Evolutionary conservation across 2,329 filamentous ascomycete genomes (phyloP), one percentile per base, ranked within the genome.

Genomic region (Esteya vermicola): DNA sequence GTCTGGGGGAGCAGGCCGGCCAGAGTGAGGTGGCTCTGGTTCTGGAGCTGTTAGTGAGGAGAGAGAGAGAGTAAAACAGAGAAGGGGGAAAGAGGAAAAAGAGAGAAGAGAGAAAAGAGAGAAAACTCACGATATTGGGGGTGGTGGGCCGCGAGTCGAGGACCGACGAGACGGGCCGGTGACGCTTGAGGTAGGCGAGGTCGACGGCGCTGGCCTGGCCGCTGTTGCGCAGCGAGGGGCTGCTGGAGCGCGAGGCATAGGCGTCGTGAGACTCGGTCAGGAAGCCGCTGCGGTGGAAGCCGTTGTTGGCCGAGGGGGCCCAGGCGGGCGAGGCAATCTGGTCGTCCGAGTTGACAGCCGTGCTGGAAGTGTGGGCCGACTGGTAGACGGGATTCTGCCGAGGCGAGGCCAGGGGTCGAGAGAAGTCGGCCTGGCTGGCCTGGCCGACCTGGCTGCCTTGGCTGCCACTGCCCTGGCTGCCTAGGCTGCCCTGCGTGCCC

Each of bases 21-120:
- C 27, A 65, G 53, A 43, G 59, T 65, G 36, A 60, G 53, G 36
- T 62, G 53, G 51, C 62, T 65, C 47, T 62, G 60, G 43, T 61
- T 57, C 61, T 64, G 48, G 9, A 12, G 13, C 6, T 6, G 13
- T 14, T 13, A 8, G 28, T 31, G 12, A 31, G 28, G n/a, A 5
- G 26, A 9, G 10, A 10, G 9, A 13, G 10, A 28, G 10, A 4
- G 26, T 13, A 28, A 14, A 28, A 9, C 6, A 28, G 10, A 13
- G 4, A 4, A 7, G 26, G 26, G 6, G 12, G 25, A 26, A 8
- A 7, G 25, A 13, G 13, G 8, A 26, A 13, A 26, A 7, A 18
- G 21, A 20, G 6, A 30, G 27, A 18, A 36, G 12, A 12, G 9
- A 34, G 14, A 6, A n/a, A 9, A 22, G 26, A 9, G 4, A 38